A percentile compares a stretch with the other conserved stretches of the same genome.
phyloP scores from a whole-genome alignment of 331 rosid species.

The Malus hybrid region DNA sequence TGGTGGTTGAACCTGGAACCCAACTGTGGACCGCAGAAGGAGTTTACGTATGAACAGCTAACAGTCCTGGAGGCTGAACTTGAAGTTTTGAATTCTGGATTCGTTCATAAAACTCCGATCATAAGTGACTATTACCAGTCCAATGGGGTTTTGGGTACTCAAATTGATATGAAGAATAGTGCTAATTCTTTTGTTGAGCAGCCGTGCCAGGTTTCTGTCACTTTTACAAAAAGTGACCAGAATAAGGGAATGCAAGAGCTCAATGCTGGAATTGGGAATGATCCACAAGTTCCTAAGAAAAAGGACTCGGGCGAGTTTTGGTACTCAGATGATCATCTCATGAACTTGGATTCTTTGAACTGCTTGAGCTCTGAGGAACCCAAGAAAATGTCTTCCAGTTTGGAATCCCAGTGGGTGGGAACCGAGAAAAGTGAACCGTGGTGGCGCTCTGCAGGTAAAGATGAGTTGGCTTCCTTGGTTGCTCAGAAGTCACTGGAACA shows the following conservation, averaged over 20 bases:
- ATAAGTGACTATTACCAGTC: slow-evolving; percentile 18
- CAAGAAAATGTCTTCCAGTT: slow-evolving; percentile 37
- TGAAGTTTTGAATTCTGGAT: slow-evolving; percentile 24
- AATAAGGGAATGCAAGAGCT: slow-evolving; percentile 20
- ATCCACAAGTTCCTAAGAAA: slow-evolving; percentile 26
- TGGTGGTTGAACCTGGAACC: slow-evolving; percentile 37
- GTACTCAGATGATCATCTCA: slow-evolving; percentile 39
- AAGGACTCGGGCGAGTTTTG: slow-evolving; percentile 36
- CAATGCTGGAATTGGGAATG: slow-evolving; percentile 29
- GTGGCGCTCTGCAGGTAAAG: slow-evolving; percentile 78
- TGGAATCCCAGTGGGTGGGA: slow-evolving; percentile 46
- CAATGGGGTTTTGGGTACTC: slow-evolving; percentile 4
- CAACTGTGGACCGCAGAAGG: slow-evolving; percentile 18
- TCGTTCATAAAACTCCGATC: slow-evolving; percentile 20
- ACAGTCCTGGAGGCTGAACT: slow-evolving; percentile 31
- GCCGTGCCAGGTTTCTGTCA: slow-evolving; percentile 20
- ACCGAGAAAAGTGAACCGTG: slow-evolving; percentile 55
- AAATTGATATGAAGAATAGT: slow-evolving; percentile 12
- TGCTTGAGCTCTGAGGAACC: slow-evolving; percentile 31
- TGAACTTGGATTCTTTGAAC: slow-evolving; percentile 42
- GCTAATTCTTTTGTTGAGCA: slow-evolving; percentile 14
- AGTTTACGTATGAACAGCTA: slow-evolving; percentile 27
- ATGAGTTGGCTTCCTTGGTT: slow-evolving; percentile 77
- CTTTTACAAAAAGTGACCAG: slow-evolving; percentile 18
- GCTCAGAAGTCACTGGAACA: slow-evolving; percentile 66